phyloP scores from a whole-genome alignment of 495 filamentous ascomycete species.

The Aspergillus nanangensis region DNA sequence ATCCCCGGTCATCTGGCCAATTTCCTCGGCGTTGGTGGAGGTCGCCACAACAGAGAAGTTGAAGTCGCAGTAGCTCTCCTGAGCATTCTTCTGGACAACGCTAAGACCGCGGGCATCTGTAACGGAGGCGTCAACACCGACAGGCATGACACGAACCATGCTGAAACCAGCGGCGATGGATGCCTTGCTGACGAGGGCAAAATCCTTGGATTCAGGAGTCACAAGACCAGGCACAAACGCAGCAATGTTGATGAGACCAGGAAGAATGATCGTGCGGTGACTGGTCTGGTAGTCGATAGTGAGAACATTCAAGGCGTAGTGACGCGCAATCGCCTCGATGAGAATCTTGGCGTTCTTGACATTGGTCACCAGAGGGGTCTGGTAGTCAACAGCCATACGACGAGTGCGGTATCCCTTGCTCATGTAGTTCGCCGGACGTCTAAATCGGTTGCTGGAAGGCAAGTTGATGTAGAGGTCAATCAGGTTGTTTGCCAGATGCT shows the following conservation, averaged over 20 bases:
- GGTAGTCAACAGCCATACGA: conserved; percentile 98
- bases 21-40: conserved; percentile 69
- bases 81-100: conserved; percentile 70
- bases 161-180: conserved; percentile 76
- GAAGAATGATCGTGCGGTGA: conserved; percentile 69
- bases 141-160: conserved; percentile 80
- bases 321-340: conserved; percentile 86
- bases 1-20: conserved; percentile 65
- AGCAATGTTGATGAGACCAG: conserved; percentile 74
- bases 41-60: conserved; percentile 84
- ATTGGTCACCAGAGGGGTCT: conserved; percentile 94
- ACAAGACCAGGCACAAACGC: conserved; percentile 75
- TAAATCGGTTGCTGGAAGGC: conserved; percentile 94
- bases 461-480: conserved; percentile 99
- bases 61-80: conserved; percentile 69
- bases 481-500: conserved; percentile 92
- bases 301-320: conserved; percentile 77
- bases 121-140: conserved; percentile 68
- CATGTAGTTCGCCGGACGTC: conserved; percentile 96
- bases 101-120: conserved; percentile 69
- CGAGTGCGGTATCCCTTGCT: conserved; percentile 93
- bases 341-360: conserved; percentile 99
- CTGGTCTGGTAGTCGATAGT: conserved; percentile 86
- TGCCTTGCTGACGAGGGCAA: conserved; percentile 65
- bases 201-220: conserved; percentile 59